Evolutionary conservation across 805 yeast genomes (phyloP), one percentile per base, ranked within the genome.

Genomic region (Grigorovia yakushimaensis): DNA sequence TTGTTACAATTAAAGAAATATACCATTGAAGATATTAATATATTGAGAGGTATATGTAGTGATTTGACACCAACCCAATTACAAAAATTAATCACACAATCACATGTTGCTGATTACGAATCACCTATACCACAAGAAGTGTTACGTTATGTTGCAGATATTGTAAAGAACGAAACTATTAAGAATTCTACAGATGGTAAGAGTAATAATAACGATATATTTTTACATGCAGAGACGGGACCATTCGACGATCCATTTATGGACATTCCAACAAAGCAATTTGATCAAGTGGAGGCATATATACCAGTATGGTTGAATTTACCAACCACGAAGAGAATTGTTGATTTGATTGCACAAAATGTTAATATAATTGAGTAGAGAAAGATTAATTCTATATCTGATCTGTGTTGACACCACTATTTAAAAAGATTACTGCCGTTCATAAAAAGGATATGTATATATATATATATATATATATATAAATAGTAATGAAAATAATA

Each of bases 1-100:
- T 73, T 93, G 50, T 72, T 93, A 60, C 99, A 93, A 69, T 77
- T 93, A 62, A 80, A 94, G 67, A 93, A 93, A 73, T 83, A 82
- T 57, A 83, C 94, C 30, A 76, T 81, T 36, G 94, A 84, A 50
- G 98, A 93, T 66, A 85, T 91, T 59, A 88, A 84, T 54, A 86
- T 91, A 49, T 82, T 93, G 54, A 88, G 86, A 70, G 98, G 93
- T 60, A 88, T 93, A 56, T 93, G 98, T 71, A 85, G 89, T 73
- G 83, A 91, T 13, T 76, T 93, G 70, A 85, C 84, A 60, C 97
- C 98, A 22, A 80, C 85, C n/a, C 98, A 93, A 73, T 82, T 93
- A 57, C 98, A 93, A 71, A 87, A 87, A 67, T 73, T 93, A 62
- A 82, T 93, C 54, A 76, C 91, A 15, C 94, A 86, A 63, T 93